These are phyloP conservation scores for Lagenidium giganteum DNA, from an alignment of 352 stramenopile genomes.

Conservation along the genomic window DNA sequence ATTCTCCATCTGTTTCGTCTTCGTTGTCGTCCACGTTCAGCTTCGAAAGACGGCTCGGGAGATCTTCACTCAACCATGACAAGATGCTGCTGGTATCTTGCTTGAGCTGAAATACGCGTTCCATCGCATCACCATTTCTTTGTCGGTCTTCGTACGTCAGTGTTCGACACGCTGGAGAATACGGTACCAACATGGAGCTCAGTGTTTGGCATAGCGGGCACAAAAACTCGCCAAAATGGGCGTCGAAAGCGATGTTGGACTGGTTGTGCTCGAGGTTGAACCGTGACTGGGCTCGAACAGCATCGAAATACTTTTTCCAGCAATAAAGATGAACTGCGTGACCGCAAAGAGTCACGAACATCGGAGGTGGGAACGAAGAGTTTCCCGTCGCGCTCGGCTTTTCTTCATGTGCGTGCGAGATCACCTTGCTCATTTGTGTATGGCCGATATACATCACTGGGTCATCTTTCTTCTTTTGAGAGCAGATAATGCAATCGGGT, in stretches of 20 bases:
- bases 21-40: slow-evolving; percentile 30
- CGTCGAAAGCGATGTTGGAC: slow-evolving; percentile 83
- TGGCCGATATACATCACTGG: slow-evolving; percentile 86
- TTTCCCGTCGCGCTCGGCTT: slow-evolving; percentile 27
- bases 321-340: slow-evolving; percentile 89
- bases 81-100: slow-evolving; percentile 65
- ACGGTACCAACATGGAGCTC: slow-evolving; percentile 88
- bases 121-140: slow-evolving; percentile 54
- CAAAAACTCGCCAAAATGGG: slow-evolving; percentile 83
- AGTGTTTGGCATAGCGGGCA: slow-evolving; percentile 89
- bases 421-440: slow-evolving; percentile 66
- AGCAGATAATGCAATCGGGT: slow-evolving; percentile 83
- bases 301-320: slow-evolving; percentile 88
- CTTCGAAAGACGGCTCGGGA: slow-evolving; percentile 36
- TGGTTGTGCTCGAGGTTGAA: slow-evolving; percentile 70
- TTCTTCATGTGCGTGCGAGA: slow-evolving; percentile 37
- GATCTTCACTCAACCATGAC: slow-evolving; percentile 45
- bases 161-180: slow-evolving; percentile 50
- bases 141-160: slow-evolving; percentile 55
- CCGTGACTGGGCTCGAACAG: slow-evolving; percentile 62
- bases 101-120: slow-evolving; percentile 68
- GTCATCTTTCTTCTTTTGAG: slow-evolving; percentile 78
- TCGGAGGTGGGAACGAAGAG: slow-evolving; percentile 44
- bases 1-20: slow-evolving; percentile 21
- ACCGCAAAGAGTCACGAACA: slow-evolving; percentile 82